Percentiles rank a stretch among this genome's conserved stretches.
Conservation (phyloP, 495 filamentous ascomycete genomes). For the Talaromyces nanjingensis region DNA sequence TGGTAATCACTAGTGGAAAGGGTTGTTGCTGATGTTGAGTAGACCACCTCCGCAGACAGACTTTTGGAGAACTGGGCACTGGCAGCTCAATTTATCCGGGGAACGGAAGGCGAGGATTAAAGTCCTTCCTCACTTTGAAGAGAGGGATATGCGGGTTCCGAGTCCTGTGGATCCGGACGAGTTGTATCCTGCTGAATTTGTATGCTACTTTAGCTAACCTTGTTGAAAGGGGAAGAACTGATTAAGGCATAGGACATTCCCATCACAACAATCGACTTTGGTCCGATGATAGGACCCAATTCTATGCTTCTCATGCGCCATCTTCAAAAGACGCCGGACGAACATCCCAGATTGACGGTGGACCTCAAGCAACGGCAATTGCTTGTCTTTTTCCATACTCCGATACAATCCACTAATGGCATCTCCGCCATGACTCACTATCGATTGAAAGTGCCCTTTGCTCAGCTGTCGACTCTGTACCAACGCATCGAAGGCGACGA, state of each 20-base stretch:
- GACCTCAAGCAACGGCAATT: constrained; percentile 23
- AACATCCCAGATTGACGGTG: constrained; percentile 15
- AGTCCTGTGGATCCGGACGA: constrained; percentile 24
- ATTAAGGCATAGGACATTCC: constrained; percentile 20
- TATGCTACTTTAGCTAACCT: constrained; percentile 14
- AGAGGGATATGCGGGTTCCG: constrained; percentile 14
- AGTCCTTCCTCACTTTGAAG: constrained; percentile 17
- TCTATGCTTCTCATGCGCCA: constrained; percentile 25
- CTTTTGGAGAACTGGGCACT: constrained; percentile 31
- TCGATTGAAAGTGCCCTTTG: constrained; percentile 57
- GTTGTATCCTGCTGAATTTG: constrained; percentile 23
- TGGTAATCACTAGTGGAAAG: background rate
- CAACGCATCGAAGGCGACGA: constrained; percentile 27
- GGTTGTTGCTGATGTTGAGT: constrained; percentile 4
- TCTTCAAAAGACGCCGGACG: constrained; percentile 12
- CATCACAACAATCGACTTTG: constrained; percentile 24
- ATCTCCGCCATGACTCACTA: constrained; percentile 19
- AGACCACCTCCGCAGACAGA: constrained; percentile 34
- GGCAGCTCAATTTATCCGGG: constrained; percentile 19
- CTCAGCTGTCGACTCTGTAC: constrained; percentile 51
- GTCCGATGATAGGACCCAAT: constrained; percentile 21
- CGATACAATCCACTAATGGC: constrained; percentile 8
- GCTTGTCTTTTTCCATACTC: constrained; percentile 22
- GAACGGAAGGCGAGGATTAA: constrained; percentile 8
- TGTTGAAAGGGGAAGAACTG: background rate